phyloP scores from a whole-genome alignment of 176 grass and related monocot species.

The Cocos nucifera region DNA sequence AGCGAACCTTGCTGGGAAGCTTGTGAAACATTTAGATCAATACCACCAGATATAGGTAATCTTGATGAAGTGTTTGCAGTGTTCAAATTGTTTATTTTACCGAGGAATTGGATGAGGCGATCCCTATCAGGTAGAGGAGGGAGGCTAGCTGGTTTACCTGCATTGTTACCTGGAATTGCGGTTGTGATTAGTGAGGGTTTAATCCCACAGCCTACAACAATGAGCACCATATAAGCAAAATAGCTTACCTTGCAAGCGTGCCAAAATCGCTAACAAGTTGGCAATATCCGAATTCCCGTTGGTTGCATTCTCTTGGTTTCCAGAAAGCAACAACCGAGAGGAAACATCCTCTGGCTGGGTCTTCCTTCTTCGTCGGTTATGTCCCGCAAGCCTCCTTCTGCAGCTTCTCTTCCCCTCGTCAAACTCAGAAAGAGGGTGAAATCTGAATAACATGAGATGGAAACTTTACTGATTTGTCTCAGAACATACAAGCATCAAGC shows the following conservation, averaged over 20 bases:
- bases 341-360: slow-evolving; percentile 80
- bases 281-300: slow-evolving; percentile 74
- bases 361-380: slow-evolving; percentile 89
- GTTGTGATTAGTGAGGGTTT: background rate
- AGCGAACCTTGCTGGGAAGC: slow-evolving; percentile 40
- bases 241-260: slow-evolving; percentile 59
- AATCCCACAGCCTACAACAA: no score
- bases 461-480: no score
- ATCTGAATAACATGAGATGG: slow-evolving; percentile 39
- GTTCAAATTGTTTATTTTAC: slow-evolving; percentile 71
- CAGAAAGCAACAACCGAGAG: slow-evolving; percentile 61
- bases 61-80: slow-evolving; percentile 34
- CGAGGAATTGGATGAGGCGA: slow-evolving; percentile 64
- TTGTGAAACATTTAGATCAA: slow-evolving; percentile 72
- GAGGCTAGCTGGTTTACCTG: slow-evolving; percentile 37
- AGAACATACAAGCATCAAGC: no score
- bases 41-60: slow-evolving; percentile 44
- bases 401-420: slow-evolving; percentile 99
- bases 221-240: background rate
- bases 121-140: slow-evolving; percentile 61
- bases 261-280: slow-evolving; percentile 74
- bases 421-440: slow-evolving; percentile 87
- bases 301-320: slow-evolving; percentile 63
- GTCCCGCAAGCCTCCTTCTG: slow-evolving; percentile 78
- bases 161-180: slow-evolving; percentile 44